These are phyloP conservation scores for Tilletia horrida DNA, from an alignment of 1,284 basidiomycete genomes.

Conservation along the genomic window DNA sequence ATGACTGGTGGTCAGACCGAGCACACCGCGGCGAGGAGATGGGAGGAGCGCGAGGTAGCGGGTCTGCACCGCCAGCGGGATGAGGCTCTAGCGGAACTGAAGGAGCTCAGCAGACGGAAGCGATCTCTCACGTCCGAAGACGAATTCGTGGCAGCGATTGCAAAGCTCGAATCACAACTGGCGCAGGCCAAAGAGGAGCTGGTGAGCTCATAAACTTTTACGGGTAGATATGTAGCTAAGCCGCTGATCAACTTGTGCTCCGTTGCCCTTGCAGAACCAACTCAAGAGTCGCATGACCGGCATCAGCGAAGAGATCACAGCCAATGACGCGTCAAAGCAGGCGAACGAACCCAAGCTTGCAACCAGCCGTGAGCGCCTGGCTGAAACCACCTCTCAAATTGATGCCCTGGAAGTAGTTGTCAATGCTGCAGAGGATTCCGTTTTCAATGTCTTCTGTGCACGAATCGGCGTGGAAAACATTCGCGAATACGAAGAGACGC, in stretches of 20 bases:
- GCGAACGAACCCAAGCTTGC: slow-evolving; percentile 32
- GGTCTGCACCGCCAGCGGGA: slow-evolving; percentile 69
- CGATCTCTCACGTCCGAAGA: slow-evolving; percentile 80
- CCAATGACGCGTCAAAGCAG: slow-evolving; percentile 33
- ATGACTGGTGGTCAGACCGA: slow-evolving; percentile 82
- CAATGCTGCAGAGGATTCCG: slow-evolving; percentile 68
- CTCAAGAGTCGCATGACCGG: slow-evolving; percentile 38
- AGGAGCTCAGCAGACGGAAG: slow-evolving; percentile 75
- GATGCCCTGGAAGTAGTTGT: slow-evolving; percentile 29
- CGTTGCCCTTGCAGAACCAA: background rate
- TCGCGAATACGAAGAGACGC: slow-evolving; percentile 89
- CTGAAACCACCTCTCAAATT: slow-evolving; percentile 57
- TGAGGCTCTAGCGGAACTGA: slow-evolving; percentile 71
- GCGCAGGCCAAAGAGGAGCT: slow-evolving; percentile 76
- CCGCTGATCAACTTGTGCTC: background rate
- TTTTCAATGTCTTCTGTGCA: slow-evolving; percentile 77
- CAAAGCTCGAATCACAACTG: slow-evolving; percentile 71
- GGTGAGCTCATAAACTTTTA: slow-evolving; percentile 20
- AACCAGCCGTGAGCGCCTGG: slow-evolving; percentile 60
- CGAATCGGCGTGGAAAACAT: slow-evolving; percentile 79
- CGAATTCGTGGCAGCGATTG: slow-evolving; percentile 70
- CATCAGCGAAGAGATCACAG: slow-evolving; percentile 38
- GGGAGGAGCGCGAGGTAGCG: slow-evolving; percentile 89
- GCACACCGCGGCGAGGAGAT: slow-evolving; percentile 63
- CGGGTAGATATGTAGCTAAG: too few species aligned